phyloP scores from a whole-genome alignment of 768 basidiomycete species.

The Leucosporidium creatinivorum region DNA sequence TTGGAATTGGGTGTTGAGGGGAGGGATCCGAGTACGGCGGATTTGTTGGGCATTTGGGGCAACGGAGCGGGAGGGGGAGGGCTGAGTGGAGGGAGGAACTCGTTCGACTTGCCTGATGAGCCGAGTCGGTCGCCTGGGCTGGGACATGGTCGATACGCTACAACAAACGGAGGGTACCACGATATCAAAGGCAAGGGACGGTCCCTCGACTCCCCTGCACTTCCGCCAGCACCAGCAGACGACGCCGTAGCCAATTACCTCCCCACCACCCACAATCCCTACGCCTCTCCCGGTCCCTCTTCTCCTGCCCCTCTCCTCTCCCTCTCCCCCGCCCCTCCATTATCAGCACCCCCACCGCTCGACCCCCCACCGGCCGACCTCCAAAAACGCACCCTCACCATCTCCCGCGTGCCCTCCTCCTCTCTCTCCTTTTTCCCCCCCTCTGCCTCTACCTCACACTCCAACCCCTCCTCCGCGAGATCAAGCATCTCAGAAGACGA shows the following conservation, averaged over 20 bases:
- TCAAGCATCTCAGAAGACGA: background rate
- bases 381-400: slow-evolving; percentile 15
- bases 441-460: background rate
- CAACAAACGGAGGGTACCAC: background rate
- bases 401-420: slow-evolving; percentile 14
- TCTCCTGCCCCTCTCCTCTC: background rate
- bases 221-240: background rate
- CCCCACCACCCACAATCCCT: slow-evolving; percentile 3
- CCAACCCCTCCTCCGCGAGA: background rate
- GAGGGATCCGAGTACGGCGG: background rate
- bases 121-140: too few species aligned
- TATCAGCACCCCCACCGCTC: background rate
- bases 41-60: background rate
- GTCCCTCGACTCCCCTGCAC: too few species aligned
- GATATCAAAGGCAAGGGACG: background rate
- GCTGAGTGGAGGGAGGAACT: background rate
- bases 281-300: background rate
- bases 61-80: background rate
- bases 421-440: slow-evolving; percentile 26
- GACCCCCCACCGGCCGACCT: background rate
- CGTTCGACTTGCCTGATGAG: slow-evolving; percentile 10
- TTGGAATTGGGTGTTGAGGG: background rate
- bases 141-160: background rate
- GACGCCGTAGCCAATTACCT: slow-evolving; percentile 11
- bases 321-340: background rate